These are phyloP conservation scores for Gossypium anomalum DNA, from an alignment of 345 rosid species.

Conservation along the genomic window DNA sequence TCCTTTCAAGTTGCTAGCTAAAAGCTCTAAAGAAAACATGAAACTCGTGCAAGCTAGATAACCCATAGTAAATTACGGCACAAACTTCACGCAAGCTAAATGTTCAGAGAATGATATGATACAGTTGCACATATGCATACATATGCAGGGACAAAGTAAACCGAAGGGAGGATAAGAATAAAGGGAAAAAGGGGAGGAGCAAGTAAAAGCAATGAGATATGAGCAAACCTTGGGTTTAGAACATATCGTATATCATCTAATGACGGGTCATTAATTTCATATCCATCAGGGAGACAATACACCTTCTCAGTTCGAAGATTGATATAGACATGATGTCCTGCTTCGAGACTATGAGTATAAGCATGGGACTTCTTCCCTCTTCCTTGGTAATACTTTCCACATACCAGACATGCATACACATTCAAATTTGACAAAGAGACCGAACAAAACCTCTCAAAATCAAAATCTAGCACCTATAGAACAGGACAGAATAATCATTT, in stretches of 20 bases:
- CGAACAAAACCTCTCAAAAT: constrained; percentile 94
- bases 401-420: constrained; percentile 94
- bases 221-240: constrained; percentile 72
- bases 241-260: constrained; percentile 94
- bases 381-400: constrained; percentile 97
- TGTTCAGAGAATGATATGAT: neutral
- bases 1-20: neutral
- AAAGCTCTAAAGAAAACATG: neutral
- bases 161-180: neutral
- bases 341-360: constrained; percentile 95
- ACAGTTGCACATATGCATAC: neutral
- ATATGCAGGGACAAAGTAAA: neutral
- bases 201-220: constrained; percentile 6
- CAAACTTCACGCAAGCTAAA: neutral
- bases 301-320: constrained; percentile 88
- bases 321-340: constrained; percentile 93
- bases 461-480: constrained; percentile 87
- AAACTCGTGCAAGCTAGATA: neutral
- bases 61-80: neutral
- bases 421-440: constrained; percentile 81
- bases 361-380: constrained; percentile 95
- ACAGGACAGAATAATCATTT: neutral
- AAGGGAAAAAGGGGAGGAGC: neutral
- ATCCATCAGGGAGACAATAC: constrained; percentile 95
- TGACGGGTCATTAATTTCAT: constrained; percentile 92